Conservation (phyloP, 2,329 filamentous ascomycete genomes). For the Cordyceps cicadae region DNA sequence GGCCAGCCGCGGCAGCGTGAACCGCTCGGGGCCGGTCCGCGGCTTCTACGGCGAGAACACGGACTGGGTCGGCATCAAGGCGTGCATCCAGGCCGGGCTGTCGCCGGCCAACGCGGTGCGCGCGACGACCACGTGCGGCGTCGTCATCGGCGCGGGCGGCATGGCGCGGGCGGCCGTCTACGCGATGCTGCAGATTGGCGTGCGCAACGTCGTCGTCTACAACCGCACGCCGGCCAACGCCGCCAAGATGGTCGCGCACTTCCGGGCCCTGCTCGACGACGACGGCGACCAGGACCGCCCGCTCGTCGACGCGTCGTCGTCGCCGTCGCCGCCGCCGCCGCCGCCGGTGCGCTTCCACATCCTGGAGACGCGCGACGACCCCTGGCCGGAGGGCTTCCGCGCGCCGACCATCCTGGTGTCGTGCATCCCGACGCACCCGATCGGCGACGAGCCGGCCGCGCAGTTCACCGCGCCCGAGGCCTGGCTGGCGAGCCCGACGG, state of each 20-base stretch:
- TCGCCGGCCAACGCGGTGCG: conserved; percentile 63
- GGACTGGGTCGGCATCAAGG: conserved; percentile 72
- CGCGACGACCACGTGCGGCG: conserved; percentile 41
- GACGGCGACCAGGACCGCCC: conserved; percentile 31
- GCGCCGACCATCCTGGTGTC: conserved; percentile 67
- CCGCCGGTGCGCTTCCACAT: conserved; percentile 44
- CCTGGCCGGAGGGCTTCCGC: conserved; percentile 56
- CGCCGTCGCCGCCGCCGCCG: too few relatives aligned
- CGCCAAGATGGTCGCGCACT: conserved; percentile 59
- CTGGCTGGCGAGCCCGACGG: conserved; percentile 66
- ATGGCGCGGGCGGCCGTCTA: conserved; percentile 76
- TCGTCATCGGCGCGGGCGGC: conserved; percentile 59
- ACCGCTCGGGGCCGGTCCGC: conserved; percentile 56
- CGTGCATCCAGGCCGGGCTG: conserved; percentile 62
- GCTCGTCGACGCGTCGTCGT: conserved; percentile 36
- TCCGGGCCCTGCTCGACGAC: conserved; percentile 47
- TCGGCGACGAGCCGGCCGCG: conserved; percentile 55
- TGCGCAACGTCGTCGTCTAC: conserved; percentile 65
- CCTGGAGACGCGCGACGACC: conserved; percentile 46
- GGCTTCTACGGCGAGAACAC: conserved; percentile 73
- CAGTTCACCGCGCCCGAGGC: conserved; percentile 60
- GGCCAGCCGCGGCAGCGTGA: conserved; percentile 39
- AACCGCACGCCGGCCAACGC: conserved; percentile 64
- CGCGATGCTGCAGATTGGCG: conserved; percentile 68
- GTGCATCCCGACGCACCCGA: conserved; percentile 64